Conservation (phyloP, 2,329 filamentous ascomycete genomes). For the Chrysoporthe deuterocubensis region DNA sequence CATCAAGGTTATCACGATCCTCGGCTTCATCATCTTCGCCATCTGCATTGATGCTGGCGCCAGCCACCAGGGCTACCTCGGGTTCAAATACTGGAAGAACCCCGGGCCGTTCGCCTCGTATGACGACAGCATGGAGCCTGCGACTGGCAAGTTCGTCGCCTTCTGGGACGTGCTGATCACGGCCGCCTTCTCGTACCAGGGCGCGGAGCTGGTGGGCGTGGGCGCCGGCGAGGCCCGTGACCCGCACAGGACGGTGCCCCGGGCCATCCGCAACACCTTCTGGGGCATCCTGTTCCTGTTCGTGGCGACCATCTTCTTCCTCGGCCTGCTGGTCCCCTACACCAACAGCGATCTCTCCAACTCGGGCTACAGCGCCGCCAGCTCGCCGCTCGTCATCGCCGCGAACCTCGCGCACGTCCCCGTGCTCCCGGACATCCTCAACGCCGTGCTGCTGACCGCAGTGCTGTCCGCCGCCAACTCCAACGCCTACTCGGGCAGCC, state of each 20-base stretch:
- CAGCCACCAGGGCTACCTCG: conserved; percentile 24
- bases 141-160: conserved; percentile 25
- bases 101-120: conserved; percentile 26
- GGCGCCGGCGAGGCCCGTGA: conserved; percentile 55
- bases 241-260: conserved; percentile 48
- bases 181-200: conserved; percentile 27
- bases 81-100: conserved; percentile 44
- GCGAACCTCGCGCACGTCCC: conserved; percentile 54
- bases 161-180: conserved; percentile 30
- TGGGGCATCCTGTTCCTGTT: conserved; percentile 68
- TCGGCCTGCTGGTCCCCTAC: conserved; percentile 62
- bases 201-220: conserved; percentile 33
- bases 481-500: conserved; percentile 56
- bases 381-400: conserved; percentile 54
- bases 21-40: conserved; percentile 59
- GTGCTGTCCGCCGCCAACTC: conserved; percentile 61
- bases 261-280: conserved; percentile 62
- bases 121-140: conserved; percentile 13
- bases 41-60: conserved; percentile 64
- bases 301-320: conserved; percentile 59
- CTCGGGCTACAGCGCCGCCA: conserved; percentile 54
- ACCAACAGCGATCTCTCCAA: conserved; percentile 43
- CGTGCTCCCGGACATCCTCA: conserved; percentile 56
- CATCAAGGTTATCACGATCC: conserved; percentile 25
- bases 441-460: conserved; percentile 56